Evolutionary conservation across 2,329 filamentous ascomycete species (phyloP).

Genomic region (Sclerotinia sclerotiorum): DNA sequence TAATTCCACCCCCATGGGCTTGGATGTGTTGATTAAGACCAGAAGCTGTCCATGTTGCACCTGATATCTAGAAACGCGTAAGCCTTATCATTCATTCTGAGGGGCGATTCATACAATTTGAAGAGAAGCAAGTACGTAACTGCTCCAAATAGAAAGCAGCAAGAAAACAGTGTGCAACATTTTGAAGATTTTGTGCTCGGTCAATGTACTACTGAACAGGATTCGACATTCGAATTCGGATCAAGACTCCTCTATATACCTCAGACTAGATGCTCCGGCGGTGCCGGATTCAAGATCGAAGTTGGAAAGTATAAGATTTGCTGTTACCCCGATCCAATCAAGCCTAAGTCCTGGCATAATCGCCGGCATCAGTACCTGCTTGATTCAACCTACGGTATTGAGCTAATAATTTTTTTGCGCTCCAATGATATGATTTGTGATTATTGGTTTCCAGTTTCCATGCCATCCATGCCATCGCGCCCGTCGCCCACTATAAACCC

Average conservation of each 20-base stretch:
- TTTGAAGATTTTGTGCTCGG: neutral
- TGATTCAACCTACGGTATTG: neutral
- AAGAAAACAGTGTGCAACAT: neutral
- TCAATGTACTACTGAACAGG: neutral
- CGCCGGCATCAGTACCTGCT: conserved; percentile 2
- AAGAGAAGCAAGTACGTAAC: conserved; percentile 13
- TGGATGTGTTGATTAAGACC: conserved; percentile 56
- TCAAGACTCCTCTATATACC: neutral
- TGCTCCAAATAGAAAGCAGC: conserved; percentile 15
- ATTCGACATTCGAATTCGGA: neutral
- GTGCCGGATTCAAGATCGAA: neutral
- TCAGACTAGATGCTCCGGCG: neutral
- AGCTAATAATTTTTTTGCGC: conserved; percentile 3
- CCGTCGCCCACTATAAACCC: neutral
- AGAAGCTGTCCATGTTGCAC: conserved; percentile 37
- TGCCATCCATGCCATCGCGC: conserved; percentile 6
- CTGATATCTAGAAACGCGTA: conserved; percentile 31
- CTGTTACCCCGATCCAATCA: neutral
- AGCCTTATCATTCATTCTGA: neutral
- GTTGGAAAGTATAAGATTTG: neutral
- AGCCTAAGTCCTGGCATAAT: neutral
- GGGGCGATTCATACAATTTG: conserved; percentile 14
- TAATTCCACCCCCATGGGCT: conserved; percentile 65
- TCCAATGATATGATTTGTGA: conserved; percentile 6
- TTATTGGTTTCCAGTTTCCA: neutral